These are phyloP conservation scores for Hericium rajendrae DNA, from an alignment of 768 basidiomycete species.

Conservation along the genomic window DNA sequence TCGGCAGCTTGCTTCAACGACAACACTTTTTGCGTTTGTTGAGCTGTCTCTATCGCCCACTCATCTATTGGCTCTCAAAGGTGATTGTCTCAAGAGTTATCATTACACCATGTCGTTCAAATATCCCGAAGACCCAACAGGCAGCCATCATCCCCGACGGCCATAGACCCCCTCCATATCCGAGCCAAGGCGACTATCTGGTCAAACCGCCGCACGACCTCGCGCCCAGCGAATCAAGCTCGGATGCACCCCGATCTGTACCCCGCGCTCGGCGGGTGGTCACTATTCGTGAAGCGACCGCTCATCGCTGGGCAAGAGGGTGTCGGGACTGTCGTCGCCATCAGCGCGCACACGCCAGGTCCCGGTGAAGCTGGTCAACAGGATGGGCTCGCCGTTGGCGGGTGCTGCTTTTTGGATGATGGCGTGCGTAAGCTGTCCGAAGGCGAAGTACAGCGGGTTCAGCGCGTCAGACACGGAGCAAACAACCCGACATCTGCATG, in stretches of 20 bases:
- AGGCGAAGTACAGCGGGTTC: slow-evolving; percentile 58
- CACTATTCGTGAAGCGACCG: slow-evolving; percentile 49
- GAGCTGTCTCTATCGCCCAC: no score
- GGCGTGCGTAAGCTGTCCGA: slow-evolving; percentile 39
- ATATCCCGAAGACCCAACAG: slow-evolving; percentile 33
- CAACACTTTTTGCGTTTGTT: no score
- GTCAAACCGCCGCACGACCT: slow-evolving; percentile 48
- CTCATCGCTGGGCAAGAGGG: slow-evolving; percentile 76
- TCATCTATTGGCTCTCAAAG: no score
- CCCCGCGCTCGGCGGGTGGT: slow-evolving; percentile 73
- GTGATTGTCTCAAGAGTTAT: no score
- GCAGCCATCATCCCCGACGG: slow-evolving; percentile 30
- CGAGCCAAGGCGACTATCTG: slow-evolving; percentile 33
- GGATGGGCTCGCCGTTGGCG: slow-evolving; percentile 79
- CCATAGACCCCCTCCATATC: slow-evolving; percentile 23
- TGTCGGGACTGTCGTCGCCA: slow-evolving; percentile 72
- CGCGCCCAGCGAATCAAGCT: slow-evolving; percentile 64
- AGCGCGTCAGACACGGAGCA: slow-evolving; percentile 19
- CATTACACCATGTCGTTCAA: slow-evolving; percentile 1
- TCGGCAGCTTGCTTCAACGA: no score
- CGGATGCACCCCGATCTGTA: slow-evolving; percentile 70
- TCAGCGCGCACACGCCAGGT: slow-evolving; percentile 53
- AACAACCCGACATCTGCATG: no score
- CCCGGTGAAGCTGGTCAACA: slow-evolving; percentile 66
- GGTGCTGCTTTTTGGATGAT: slow-evolving; percentile 14